Base-by-base conservation (phyloP, 2,329 filamentous ascomycete genomes). In the Epichloe elymi region DNA sequence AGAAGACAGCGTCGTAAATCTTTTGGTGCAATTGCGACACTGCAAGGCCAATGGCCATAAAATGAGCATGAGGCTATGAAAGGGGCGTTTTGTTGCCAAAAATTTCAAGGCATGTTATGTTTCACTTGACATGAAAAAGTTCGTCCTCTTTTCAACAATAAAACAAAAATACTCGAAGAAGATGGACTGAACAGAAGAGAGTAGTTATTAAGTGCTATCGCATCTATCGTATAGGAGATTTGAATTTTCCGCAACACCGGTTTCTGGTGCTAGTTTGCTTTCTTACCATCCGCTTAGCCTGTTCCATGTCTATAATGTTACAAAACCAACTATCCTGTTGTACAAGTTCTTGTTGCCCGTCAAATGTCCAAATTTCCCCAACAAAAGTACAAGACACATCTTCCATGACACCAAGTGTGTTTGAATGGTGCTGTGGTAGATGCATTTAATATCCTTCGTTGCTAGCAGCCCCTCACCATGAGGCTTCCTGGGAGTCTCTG, bases 151-250 rank as follows among this genome's bases (percentile, higher is more conserved):
- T n/a, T n/a, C 36, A n/a, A n/a, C 14, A 14, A 38, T 38, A 37
- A 7, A 38, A 38, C 36, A 14, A 38, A n/a, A 38, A 38, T 11
- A 5, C 42, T 14, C 7, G 12, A n/a, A 37, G 15, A 14, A n/a
- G 12, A 23, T 17, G n/a, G 10, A 35, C 7, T 3, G 15, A 37
- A 17, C 26, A 20, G 11, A 17, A 12, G 23, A 23, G 17, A 41
- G 37, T 46, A 30, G 11, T 8, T 52, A 46, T 23, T 43, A 46
- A 15, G 11, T 38, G 39, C 15, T 39, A 38, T 49, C 15, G 6
- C 44, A 37, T 50, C n/a, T 19, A 39, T 50, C 36, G 19, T 53
- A 20, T 33, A 15, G 49, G 51, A 51, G 44, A 53, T 47, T 47
- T 45, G 33, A 37, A 26, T 11, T 14, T 45, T 51, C 39, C 48